These are phyloP conservation scores for Amaranthus cruentus DNA, from an alignment of 148 eudicot species.

Conservation along the genomic window DNA sequence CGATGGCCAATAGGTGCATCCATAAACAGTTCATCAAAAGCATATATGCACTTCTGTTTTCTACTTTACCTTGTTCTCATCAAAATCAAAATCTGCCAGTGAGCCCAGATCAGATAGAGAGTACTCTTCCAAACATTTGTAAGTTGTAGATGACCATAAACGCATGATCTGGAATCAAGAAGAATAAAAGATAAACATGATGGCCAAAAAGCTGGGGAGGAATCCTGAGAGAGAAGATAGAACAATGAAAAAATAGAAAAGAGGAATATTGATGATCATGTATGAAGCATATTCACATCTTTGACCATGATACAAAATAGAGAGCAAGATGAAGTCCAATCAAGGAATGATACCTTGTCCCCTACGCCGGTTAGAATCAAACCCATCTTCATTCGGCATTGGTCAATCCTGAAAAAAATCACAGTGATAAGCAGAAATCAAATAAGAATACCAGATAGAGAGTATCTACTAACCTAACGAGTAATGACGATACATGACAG, in stretches of 20 bases:
- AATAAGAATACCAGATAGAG: neutral
- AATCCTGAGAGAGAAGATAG: neutral
- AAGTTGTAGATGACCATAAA: constrained; percentile 76
- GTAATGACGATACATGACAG: neutral
- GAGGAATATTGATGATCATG: neutral
- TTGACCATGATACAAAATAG: constrained; percentile 1
- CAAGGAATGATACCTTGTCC: constrained; percentile 53
- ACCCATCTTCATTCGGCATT: constrained; percentile 84
- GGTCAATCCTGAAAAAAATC: constrained; percentile 44
- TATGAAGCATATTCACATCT: neutral
- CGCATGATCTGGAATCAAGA: constrained; percentile 64
- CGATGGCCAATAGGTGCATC: neutral
- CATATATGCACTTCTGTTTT: neutral
- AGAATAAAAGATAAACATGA: neutral
- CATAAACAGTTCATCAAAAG: neutral
- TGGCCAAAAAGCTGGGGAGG: neutral
- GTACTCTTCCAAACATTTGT: constrained; percentile 71
- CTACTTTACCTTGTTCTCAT: constrained; percentile 72
- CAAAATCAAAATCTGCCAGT: constrained; percentile 82
- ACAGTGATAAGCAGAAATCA: constrained; percentile 4
- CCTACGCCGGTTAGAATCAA: constrained; percentile 75
- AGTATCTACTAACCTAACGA: constrained; percentile 1
- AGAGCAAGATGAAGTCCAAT: constrained; percentile 6
- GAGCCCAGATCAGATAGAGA: constrained; percentile 45
- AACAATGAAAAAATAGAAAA: neutral